phyloP scores from a whole-genome alignment of 257 asterid species.

The Phtheirospermum japonicum region DNA sequence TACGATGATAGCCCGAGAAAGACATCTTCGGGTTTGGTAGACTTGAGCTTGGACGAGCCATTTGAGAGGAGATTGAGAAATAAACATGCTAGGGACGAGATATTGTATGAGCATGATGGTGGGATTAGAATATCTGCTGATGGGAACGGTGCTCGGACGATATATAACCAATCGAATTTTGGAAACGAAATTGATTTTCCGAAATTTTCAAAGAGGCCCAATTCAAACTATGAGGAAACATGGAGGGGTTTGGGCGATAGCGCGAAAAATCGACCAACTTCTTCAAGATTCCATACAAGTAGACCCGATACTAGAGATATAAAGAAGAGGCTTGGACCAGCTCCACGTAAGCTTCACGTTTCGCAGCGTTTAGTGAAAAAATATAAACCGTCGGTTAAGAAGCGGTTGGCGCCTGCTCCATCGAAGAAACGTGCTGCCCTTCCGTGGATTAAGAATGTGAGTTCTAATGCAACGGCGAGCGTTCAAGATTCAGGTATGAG shows the following conservation, averaged over 20 bases:
- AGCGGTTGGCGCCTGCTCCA: constrained; percentile 54
- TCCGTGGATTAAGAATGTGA: constrained; percentile 51
- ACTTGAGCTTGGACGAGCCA: constrained; percentile 31
- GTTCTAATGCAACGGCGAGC: constrained; percentile 23
- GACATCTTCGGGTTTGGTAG: constrained; percentile 31
- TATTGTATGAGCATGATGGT: constrained; percentile 23
- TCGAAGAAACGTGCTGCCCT: constrained; percentile 34
- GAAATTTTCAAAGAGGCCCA: constrained; percentile 33
- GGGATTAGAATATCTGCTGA: constrained; percentile 40
- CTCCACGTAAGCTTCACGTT: constrained; percentile 44
- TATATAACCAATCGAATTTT: too few relatives aligned
- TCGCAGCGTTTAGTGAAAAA: constrained; percentile 40
- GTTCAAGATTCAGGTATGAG: constrained; percentile 33
- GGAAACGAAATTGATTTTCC: constrained; percentile 31
- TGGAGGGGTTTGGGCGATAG: constrained; percentile 26
- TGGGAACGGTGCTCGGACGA: constrained; percentile 41
- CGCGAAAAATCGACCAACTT: constrained; percentile 28
- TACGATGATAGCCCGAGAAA: constrained; percentile 33
- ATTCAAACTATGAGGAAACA: constrained; percentile 30
- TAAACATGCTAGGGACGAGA: constrained; percentile 30
- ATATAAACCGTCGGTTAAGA: constrained; percentile 45
- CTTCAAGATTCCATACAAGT: constrained; percentile 32
- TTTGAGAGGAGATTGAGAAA: constrained; percentile 30
- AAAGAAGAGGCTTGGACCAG: constrained; percentile 61
- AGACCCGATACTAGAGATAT: constrained; percentile 46